Base-by-base conservation (phyloP, 805 yeast genomes). In the Hanseniaspora occidentalis region DNA sequence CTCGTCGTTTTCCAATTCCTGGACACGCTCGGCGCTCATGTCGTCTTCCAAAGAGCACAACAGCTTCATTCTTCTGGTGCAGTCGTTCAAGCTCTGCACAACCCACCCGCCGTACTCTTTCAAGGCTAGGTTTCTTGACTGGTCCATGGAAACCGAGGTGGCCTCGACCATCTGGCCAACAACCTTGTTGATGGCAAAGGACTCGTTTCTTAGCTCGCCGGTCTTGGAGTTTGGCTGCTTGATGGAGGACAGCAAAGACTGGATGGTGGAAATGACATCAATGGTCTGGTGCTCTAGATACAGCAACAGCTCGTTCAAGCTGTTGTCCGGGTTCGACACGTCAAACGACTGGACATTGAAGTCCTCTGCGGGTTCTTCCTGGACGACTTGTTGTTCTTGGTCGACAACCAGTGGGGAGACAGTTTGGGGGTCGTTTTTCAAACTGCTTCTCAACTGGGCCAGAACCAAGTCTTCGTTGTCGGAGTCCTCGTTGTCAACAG, bases 211-310 rank as follows among this genome's bases (percentile, higher is more conserved):
- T 49, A 89, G 67, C 42, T 75, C 79, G 2, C 84, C 86, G 47
- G 79, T 75, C 0, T 84, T 79, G 1, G 84, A 77, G 51, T 80
- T 77, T 16, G 85, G 84, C 49, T 75, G 74, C 58, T 81, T 81
- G 50, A 83, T 83, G 0, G 89, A 76, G 3, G 77, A 73, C 44
- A 89, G 67, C 45, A 89, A 68, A 16, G 82, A 73, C 56, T 88
- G 96, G 49, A 88, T 88, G 0, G 95, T 84, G 11, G 86, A 74
- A 37, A 89, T 88, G 2, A 89, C 96, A 51, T 82, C 82, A 14
- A 84, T 88, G 0, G 96, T 88, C 62, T 88, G 95, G 59, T 85
- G 95, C 57, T 89, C 97, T 51, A 89, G 68, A 56, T 86, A 89
- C 22, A 78, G 67, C 51, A 88, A 72, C 44, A 89, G 75, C 52